phyloP scores from a whole-genome alignment of 768 basidiomycete genomes.

The Brasilioporus rufonigricans region DNA sequence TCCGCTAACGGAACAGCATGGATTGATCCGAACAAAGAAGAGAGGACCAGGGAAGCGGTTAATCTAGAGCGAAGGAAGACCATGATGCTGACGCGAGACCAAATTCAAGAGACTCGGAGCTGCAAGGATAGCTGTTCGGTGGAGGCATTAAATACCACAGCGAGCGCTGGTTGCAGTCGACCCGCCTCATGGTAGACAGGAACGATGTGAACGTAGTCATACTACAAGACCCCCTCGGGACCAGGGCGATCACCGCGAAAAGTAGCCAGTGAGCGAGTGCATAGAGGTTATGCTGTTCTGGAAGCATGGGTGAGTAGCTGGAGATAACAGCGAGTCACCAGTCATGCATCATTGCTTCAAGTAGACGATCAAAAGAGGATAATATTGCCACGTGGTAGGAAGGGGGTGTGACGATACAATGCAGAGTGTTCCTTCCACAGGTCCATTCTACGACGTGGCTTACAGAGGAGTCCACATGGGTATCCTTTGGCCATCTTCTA shows the following conservation, averaged over 20 bases:
- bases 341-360: neutral
- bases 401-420: neutral
- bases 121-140: too few species aligned
- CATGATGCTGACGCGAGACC: too few species aligned
- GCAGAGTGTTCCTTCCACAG: too few species aligned
- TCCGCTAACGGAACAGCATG: too few species aligned
- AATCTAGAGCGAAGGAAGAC: too few species aligned
- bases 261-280: neutral
- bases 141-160: too few species aligned
- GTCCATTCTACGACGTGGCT: neutral
- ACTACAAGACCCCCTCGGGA: too few species aligned
- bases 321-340: neutral
- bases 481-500: neutral
- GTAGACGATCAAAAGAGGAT: neutral
- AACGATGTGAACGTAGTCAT: neutral
- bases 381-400: neutral
- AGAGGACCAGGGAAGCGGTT: too few species aligned
- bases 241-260: neutral
- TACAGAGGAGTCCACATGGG: neutral
- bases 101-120: too few species aligned
- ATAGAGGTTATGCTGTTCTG: constrained; percentile 2
- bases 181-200: too few species aligned
- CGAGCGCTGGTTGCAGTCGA: neutral
- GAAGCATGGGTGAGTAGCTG: neutral
- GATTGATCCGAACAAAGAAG: too few species aligned